Evolutionary conservation across 768 basidiomycete species (phyloP).

Genomic region (Trametes cinnabarina): DNA sequence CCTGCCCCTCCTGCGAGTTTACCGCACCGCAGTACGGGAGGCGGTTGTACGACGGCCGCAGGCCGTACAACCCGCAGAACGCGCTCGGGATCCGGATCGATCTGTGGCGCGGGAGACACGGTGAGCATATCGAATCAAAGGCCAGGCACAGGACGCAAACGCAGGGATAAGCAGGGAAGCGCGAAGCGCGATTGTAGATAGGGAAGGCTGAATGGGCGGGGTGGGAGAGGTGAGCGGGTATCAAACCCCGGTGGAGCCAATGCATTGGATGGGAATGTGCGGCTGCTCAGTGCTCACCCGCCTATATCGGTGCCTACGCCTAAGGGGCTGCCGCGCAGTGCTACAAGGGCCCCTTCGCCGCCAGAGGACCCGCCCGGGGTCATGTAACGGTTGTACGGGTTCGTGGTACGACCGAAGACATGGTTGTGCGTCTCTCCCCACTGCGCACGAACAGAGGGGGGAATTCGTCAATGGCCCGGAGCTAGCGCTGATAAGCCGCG

Average conservation of each 20-base stretch:
- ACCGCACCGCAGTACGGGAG: slow-evolving; percentile 67
- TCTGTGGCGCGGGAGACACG: slow-evolving; percentile 34
- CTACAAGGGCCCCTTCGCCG: slow-evolving; percentile 79
- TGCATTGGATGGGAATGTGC: background rate
- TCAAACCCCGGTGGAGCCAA: background rate
- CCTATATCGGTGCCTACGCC: slow-evolving; percentile 83
- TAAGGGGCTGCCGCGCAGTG: slow-evolving; percentile 45
- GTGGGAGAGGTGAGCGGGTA: background rate
- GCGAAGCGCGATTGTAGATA: background rate
- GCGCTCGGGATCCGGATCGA: slow-evolving; percentile 70
- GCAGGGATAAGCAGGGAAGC: background rate
- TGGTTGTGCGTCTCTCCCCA: slow-evolving; percentile 78
- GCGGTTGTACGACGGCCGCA: slow-evolving; percentile 67
- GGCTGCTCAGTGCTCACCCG: slow-evolving; percentile 54
- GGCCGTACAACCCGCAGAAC: slow-evolving; percentile 67
- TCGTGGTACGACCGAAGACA: slow-evolving; percentile 75
- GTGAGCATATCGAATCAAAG: background rate
- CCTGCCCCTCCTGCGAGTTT: slow-evolving; percentile 69
- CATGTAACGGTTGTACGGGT: slow-evolving; percentile 70
- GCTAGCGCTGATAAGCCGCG: background rate
- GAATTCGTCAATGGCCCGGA: too few relatives aligned
- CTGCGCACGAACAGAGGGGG: too few relatives aligned
- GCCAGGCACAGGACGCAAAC: background rate
- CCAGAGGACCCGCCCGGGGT: slow-evolving; percentile 83
- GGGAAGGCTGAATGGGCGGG: slow-evolving; percentile 5